These are phyloP conservation scores for Mortierella sp. DNA, from an alignment of 371 early-diverging fungal genomes.

Conservation along the genomic window DNA sequence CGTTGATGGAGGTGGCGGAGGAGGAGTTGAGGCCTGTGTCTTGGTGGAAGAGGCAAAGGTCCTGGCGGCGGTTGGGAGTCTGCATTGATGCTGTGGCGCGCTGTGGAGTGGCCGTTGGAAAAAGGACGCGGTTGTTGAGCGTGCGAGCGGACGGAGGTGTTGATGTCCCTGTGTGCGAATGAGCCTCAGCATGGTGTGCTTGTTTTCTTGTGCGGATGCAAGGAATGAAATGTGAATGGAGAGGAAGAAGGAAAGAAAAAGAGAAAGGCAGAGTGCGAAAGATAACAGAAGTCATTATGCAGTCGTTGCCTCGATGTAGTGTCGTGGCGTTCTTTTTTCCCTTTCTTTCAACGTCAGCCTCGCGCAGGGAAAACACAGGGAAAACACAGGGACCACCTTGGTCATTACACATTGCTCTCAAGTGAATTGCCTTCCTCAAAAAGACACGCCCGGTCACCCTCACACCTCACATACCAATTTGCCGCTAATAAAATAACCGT, in stretches of 20 bases:
- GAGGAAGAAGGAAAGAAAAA: neutral
- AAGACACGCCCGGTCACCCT: neutral
- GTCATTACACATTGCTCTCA: neutral
- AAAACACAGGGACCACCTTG: neutral
- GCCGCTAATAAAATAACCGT: neutral
- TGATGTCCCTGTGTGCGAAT: slow-evolving; percentile 23
- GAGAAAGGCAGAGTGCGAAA: neutral
- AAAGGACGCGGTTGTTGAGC: neutral
- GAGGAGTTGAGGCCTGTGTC: neutral
- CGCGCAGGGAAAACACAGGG: neutral
- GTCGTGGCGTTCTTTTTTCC: neutral
- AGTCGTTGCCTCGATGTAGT: no score
- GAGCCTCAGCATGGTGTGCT: slow-evolving; percentile 32
- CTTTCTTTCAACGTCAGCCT: no score
- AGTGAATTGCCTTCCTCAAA: neutral
- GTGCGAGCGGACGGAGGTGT: slow-evolving; percentile 12
- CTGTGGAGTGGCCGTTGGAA: slow-evolving; percentile 12
- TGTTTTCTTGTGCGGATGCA: neutral
- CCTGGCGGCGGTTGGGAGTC: slow-evolving; percentile 7
- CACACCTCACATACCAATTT: neutral
- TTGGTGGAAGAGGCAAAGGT: neutral
- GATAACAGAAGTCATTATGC: neutral
- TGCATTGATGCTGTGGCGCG: neutral
- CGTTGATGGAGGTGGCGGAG: slow-evolving; percentile 16
- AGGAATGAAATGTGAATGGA: neutral